Conservation (phyloP, 2,329 filamentous ascomycete species). For the Hysterium pulicare region DNA sequence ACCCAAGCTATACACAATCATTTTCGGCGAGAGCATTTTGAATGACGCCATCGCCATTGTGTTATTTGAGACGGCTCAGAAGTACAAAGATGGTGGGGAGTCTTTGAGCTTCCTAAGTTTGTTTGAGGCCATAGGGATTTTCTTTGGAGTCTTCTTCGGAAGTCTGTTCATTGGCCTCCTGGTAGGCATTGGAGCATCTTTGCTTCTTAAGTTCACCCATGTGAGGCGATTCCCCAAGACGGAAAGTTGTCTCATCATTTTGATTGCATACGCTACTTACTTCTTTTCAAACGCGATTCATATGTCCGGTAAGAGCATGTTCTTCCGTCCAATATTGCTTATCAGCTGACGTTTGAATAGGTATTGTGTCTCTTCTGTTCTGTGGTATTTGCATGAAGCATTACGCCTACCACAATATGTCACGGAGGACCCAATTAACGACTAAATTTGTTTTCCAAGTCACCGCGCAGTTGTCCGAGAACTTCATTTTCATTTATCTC, state of each 20-base stretch:
- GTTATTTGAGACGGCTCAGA: slow-evolving; percentile 94
- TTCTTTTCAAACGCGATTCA: slow-evolving; percentile 96
- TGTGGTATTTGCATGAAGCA: slow-evolving; percentile 98
- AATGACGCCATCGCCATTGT: slow-evolving; percentile 99
- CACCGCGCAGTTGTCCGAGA: slow-evolving; percentile 91
- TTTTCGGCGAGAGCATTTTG: slow-evolving; percentile 96
- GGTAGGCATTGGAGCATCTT: slow-evolving; percentile 81
- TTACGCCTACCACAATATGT: slow-evolving; percentile 99
- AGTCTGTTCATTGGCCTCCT: slow-evolving; percentile 85
- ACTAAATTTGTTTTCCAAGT: slow-evolving; percentile 98
- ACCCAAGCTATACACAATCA: slow-evolving; percentile 96
- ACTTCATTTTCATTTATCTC: slow-evolving; percentile 99
- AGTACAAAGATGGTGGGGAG: slow-evolving; percentile 74
- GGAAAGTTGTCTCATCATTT: slow-evolving; percentile 88
- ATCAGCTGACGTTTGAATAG: slow-evolving; percentile 43
- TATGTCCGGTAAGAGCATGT: slow-evolving; percentile 73
- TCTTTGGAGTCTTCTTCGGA: slow-evolving; percentile 93
- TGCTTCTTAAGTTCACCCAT: slow-evolving; percentile 91
- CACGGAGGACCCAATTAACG: slow-evolving; percentile 89
- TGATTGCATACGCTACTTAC: slow-evolving; percentile 95
- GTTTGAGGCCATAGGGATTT: slow-evolving; percentile 88
- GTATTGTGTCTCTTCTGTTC: slow-evolving; percentile 94
- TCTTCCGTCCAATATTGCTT: slow-evolving; percentile 1
- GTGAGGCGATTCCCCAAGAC: slow-evolving; percentile 92
- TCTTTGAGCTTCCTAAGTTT: slow-evolving; percentile 72